Evolutionary conservation across 306 rosid genomes (phyloP), one percentile per base, ranked within the genome.

Genomic region (Prunus davidiana): DNA sequence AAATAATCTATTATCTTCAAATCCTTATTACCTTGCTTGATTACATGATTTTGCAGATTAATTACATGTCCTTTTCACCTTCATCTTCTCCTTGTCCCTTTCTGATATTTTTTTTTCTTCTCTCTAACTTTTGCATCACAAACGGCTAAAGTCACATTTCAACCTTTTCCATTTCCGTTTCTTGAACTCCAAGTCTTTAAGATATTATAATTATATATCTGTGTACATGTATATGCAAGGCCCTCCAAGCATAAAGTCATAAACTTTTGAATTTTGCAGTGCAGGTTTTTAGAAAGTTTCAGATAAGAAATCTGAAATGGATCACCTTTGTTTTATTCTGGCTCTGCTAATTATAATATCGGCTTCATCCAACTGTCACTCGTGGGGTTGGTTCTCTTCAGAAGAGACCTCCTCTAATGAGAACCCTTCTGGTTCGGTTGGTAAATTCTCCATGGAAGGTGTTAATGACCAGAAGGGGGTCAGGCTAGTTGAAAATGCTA

Each of bases 301-400:
- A 50, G 30, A 20, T 60, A 67, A 5, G 38, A 34, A 73, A 61
- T 28, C 61, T 79, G 54, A 76, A 16, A 91, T 91, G 93, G 82
- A 68, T 28, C 10, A 28, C 46, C 61, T 54, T 55, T 52, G 2
- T 38, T 73, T 0, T 61, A 80, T 82, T 78, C 70, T 84, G 34
- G 60, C 45, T 27, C 54, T 80, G 69, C 46, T 87, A 20, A n/a
- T 85, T 55, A 24, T 87, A 25, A 22, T 77, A 11, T 83, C 71
- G 18, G 61, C 72, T 57, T 66, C 58, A 3, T 73, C 68, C 7
- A 77, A 57, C 57, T 79, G 87, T 41, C 82, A 91, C 24, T 85
- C 94, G 22, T 88, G 94, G 94, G 78, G 86, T 47, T 91, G 94
- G 94, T 89, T 82, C 76, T 82, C 89, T 61, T 84, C 88, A 0